Evolutionary conservation across 192 early-diverging fungal genomes (phyloP).

Genomic region (Backusella circina): DNA sequence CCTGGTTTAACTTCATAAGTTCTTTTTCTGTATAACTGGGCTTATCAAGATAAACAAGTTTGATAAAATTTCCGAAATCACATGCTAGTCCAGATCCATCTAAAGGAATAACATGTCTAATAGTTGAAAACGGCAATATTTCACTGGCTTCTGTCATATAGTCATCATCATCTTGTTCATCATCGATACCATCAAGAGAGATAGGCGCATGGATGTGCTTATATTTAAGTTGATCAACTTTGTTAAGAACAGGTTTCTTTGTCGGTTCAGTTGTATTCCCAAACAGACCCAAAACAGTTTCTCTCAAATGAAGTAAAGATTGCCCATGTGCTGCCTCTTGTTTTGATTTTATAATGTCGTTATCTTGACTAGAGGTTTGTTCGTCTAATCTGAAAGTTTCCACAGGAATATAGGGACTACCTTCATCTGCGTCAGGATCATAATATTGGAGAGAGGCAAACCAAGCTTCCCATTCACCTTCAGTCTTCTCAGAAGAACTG

Average conservation of each 20-base stretch:
- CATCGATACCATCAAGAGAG: neutral
- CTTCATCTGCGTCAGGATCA: slow-evolving; percentile 6
- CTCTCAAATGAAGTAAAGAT: neutral
- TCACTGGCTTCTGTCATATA: slow-evolving; percentile 17
- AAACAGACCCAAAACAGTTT: neutral
- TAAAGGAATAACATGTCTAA: slow-evolving; percentile 22
- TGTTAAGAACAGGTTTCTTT: neutral
- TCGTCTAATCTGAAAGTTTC: slow-evolving; percentile 15
- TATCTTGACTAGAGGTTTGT: neutral
- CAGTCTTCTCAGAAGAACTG: neutral
- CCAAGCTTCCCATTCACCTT: slow-evolving; percentile 22
- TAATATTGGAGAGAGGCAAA: slow-evolving; percentile 27
- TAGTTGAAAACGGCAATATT: slow-evolving; percentile 25
- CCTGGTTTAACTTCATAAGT: neutral
- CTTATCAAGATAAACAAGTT: slow-evolving; percentile 22
- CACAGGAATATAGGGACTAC: neutral
- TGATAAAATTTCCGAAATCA: slow-evolving; percentile 38
- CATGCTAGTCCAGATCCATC: slow-evolving; percentile 29
- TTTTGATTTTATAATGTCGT: neutral
- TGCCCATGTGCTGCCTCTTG: neutral
- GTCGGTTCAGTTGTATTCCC: neutral
- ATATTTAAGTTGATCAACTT: neutral
- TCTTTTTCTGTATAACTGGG: slow-evolving; percentile 7
- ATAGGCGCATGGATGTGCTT: neutral
- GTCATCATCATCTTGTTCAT: slow-evolving; percentile 1